Evolutionary conservation across 139 green algal species (phyloP).

Genomic region (Monoraphidium neglectum): DNA sequence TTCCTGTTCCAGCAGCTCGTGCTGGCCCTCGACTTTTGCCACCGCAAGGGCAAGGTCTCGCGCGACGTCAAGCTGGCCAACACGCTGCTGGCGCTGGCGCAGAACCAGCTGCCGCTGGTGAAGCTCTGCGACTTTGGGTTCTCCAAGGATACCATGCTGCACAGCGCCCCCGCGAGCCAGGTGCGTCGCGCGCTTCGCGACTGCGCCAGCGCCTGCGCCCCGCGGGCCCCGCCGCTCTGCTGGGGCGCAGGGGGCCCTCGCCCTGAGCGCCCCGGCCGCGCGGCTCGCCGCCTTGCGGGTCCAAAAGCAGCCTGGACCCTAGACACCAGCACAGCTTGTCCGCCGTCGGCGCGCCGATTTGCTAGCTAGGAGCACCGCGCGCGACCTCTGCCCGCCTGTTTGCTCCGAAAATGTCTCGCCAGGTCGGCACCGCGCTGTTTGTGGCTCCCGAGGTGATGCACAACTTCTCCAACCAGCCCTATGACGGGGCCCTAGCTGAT

Average conservation of each 20-base stretch:
- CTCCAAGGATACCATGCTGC: constrained; percentile 46
- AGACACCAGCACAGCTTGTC: too few relatives aligned
- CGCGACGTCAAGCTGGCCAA: constrained; percentile 78
- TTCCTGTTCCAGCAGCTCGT: constrained; percentile 79
- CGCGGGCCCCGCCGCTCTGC: too few relatives aligned
- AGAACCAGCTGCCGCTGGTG: constrained; percentile 67
- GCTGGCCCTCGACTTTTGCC: constrained; percentile 62
- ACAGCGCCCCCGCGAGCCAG: constrained; percentile 46
- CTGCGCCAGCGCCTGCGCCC: too few relatives aligned
- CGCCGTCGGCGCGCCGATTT: too few relatives aligned
- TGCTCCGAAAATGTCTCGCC: too few relatives aligned
- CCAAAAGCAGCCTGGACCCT: too few relatives aligned
- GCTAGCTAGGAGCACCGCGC: too few relatives aligned
- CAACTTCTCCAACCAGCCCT: constrained; percentile 37
- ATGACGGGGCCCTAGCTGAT: constrained; percentile 51
- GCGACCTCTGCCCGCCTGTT: too few relatives aligned
- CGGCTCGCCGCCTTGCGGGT: too few relatives aligned
- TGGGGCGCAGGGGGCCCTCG: too few relatives aligned
- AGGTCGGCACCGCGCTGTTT: constrained; percentile 60
- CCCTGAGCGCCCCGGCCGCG: too few relatives aligned
- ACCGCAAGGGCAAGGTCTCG: constrained; percentile 50
- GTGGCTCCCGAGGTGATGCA: constrained; percentile 65
- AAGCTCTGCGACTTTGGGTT: constrained; percentile 83
- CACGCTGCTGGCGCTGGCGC: constrained; percentile 69
- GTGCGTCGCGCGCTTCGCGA: too few relatives aligned